Conservation (phyloP, 306 rosid genomes). For the Canavalia gladiata region DNA sequence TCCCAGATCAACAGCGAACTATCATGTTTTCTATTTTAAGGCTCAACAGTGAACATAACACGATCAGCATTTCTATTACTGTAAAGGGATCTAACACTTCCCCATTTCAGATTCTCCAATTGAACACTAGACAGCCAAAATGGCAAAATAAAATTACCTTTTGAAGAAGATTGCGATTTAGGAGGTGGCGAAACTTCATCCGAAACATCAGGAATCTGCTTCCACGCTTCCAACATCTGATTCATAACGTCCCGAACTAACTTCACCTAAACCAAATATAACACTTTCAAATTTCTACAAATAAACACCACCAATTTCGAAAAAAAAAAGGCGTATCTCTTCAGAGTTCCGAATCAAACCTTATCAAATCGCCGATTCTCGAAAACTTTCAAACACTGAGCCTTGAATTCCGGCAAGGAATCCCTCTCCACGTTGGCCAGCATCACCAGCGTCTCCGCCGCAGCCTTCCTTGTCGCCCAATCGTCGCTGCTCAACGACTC, state of each 20-base stretch:
- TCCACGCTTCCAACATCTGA: slow-evolving; percentile 92
- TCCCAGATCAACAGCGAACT: background rate
- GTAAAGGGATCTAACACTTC: slow-evolving; percentile 30
- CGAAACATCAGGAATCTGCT: slow-evolving; percentile 87
- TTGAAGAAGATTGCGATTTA: slow-evolving; percentile 71
- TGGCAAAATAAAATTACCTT: slow-evolving; percentile 58
- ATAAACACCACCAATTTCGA: slow-evolving; percentile 14
- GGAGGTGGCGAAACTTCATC: slow-evolving; percentile 79
- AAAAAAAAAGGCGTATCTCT: background rate
- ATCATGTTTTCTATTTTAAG: background rate
- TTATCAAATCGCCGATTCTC: slow-evolving; percentile 86
- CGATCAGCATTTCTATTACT: slow-evolving; percentile 13
- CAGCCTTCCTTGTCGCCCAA: slow-evolving; percentile 92
- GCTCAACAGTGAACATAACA: slow-evolving; percentile 14
- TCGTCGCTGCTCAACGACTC: slow-evolving; percentile 70
- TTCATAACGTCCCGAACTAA: slow-evolving; percentile 88
- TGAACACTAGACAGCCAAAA: slow-evolving; percentile 12
- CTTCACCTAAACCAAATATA: slow-evolving; percentile 71
- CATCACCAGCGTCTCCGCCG: slow-evolving; percentile 80
- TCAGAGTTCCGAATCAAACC: slow-evolving; percentile 51
- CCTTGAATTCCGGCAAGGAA: slow-evolving; percentile 74
- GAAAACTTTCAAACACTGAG: slow-evolving; percentile 66
- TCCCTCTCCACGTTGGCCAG: slow-evolving; percentile 76
- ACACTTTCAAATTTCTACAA: slow-evolving; percentile 43
- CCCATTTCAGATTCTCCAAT: slow-evolving; percentile 29